Conservation (phyloP, 2,329 filamentous ascomycete species). For the Beauveria medogensis region DNA sequence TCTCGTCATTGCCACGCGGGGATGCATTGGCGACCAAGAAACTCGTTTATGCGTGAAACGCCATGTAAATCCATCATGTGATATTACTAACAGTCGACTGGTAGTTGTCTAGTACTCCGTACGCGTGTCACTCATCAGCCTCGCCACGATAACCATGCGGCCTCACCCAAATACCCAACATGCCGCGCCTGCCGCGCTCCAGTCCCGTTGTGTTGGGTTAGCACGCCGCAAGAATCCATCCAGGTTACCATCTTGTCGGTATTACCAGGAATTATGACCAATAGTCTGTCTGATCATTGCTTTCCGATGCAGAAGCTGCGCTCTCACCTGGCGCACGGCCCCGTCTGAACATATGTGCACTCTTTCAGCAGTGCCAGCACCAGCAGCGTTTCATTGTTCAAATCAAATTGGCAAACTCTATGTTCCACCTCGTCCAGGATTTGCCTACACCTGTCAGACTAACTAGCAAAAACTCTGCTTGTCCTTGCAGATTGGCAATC, state of each 20-base stretch:
- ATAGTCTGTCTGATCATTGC: no score
- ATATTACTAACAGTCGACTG: neutral
- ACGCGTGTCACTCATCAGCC: neutral
- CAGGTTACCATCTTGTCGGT: neutral
- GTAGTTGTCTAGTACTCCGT: neutral
- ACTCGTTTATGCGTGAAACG: neutral
- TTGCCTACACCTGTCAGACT: neutral
- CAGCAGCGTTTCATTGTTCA: conserved; percentile 7
- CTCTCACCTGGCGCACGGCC: neutral
- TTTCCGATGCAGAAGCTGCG: no score
- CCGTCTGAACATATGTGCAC: neutral
- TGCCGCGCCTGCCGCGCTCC: neutral
- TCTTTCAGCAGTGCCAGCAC: neutral
- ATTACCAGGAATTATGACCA: neutral
- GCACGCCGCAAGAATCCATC: neutral
- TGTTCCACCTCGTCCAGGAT: neutral
- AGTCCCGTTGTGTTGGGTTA: neutral
- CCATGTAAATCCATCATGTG: neutral
- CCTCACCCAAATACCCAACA: neutral
- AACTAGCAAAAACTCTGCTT: neutral
- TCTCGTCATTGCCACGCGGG: neutral
- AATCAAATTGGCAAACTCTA: neutral
- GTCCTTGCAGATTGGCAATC: no score
- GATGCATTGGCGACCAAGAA: neutral
- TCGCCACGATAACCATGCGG: neutral